These are phyloP conservation scores for Eucalyptus grandis DNA, from an alignment of 345 rosid genomes.

Conservation along the genomic window DNA sequence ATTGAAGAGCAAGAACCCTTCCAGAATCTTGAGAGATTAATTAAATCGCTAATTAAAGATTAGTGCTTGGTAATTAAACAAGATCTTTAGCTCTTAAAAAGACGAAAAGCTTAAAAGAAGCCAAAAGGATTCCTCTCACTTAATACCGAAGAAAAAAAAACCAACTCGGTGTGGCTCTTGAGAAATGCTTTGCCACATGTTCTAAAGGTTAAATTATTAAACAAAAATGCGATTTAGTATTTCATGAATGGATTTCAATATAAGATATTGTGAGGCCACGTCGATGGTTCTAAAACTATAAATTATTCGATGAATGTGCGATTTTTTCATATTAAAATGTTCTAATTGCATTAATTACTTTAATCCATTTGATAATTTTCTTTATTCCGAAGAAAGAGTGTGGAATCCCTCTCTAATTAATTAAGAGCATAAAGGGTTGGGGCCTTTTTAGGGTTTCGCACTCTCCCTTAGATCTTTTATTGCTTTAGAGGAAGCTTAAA, in stretches of 20 bases:
- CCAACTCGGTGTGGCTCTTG: background rate
- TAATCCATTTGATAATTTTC: background rate
- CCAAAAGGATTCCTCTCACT: background rate
- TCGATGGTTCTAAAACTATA: background rate
- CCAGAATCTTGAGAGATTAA: background rate
- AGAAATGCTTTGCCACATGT: background rate
- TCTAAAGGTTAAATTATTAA: background rate
- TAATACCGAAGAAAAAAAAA: background rate
- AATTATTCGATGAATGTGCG: rapidly evolving
- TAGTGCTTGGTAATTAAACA: background rate
- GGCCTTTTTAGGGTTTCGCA: background rate
- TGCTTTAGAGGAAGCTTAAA: background rate
- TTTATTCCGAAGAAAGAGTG: background rate
- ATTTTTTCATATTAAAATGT: background rate
- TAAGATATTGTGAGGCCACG: background rate
- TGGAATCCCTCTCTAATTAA: background rate
- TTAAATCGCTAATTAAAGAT: background rate
- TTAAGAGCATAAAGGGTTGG: background rate
- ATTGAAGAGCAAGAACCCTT: background rate
- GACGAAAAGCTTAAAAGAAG: background rate
- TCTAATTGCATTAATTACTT: background rate
- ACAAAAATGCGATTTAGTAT: background rate
- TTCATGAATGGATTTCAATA: background rate
- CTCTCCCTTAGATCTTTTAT: background rate
- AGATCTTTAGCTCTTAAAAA: background rate